These are phyloP conservation scores for Saccharomyces hybrid DNA, from an alignment of 1,139 yeast species.

Conservation along the genomic window DNA sequence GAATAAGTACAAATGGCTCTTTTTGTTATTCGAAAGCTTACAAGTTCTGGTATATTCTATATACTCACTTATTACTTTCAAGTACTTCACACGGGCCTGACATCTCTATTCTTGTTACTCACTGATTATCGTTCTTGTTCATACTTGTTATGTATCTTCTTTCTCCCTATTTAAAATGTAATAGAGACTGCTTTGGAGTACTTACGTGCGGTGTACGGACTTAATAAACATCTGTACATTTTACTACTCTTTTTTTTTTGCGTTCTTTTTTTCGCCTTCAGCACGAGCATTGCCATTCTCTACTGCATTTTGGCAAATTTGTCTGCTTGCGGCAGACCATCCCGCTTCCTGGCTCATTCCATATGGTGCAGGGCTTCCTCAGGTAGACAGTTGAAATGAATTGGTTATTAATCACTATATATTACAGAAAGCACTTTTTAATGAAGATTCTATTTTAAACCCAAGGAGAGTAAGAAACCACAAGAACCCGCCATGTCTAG, in stretches of 20 bases:
- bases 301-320: neutral
- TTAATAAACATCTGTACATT: neutral
- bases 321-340: neutral
- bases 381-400: neutral
- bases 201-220: neutral
- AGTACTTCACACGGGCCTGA: constrained; percentile 1
- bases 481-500: neutral
- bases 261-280: neutral
- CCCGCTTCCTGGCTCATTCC: neutral
- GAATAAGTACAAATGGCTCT: constrained; percentile 8
- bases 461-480: neutral
- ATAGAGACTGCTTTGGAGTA: neutral
- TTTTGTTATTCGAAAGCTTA: constrained; percentile 3
- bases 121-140: neutral
- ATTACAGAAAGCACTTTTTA: neutral
- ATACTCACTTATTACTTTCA: neutral
- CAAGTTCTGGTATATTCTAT: neutral
- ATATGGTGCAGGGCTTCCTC: neutral
- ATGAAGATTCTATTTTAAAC: neutral
- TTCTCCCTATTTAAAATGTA: neutral
- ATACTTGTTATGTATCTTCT: neutral
- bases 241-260: neutral
- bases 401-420: neutral
- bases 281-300: neutral
- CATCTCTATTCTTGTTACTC: neutral